These are phyloP conservation scores for Iris macrosiphon DNA, from an alignment of 106 monocot genomes.

Conservation along the genomic window DNA sequence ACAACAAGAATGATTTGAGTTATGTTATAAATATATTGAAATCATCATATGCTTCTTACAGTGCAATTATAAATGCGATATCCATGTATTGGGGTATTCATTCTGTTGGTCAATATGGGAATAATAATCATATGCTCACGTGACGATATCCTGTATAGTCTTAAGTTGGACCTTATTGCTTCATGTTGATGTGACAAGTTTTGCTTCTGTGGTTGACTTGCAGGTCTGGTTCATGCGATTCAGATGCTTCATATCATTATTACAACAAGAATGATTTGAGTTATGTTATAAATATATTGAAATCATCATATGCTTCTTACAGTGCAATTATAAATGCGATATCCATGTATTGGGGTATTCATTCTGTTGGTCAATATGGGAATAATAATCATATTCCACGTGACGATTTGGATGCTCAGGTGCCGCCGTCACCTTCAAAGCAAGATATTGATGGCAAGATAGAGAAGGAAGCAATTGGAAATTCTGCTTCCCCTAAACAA, in stretches of 20 bases:
- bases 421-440: neutral
- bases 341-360: conserved; percentile 22
- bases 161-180: too few species aligned
- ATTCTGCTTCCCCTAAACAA: conserved; percentile 14
- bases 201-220: conserved; percentile 17
- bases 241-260: conserved; percentile 41
- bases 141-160: too few species aligned
- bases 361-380: conserved; percentile 2
- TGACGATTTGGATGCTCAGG: conserved; percentile 3
- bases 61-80: too few species aligned
- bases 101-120: too few species aligned
- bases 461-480: neutral
- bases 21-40: too few species aligned
- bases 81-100: too few species aligned
- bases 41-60: too few species aligned
- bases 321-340: conserved; percentile 44
- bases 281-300: conserved; percentile 43
- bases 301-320: conserved; percentile 36
- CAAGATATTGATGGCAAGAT: conserved; percentile 1
- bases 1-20: too few species aligned
- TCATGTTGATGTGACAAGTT: too few species aligned
- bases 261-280: conserved; percentile 54
- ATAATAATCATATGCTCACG: too few species aligned
- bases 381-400: neutral
- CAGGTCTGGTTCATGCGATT: conserved; percentile 62